A percentile compares a stretch with the other conserved stretches of the same genome.
Conservation (phyloP, 2,329 filamentous ascomycete species). For the Pseudogymnoascus sp. region DNA sequence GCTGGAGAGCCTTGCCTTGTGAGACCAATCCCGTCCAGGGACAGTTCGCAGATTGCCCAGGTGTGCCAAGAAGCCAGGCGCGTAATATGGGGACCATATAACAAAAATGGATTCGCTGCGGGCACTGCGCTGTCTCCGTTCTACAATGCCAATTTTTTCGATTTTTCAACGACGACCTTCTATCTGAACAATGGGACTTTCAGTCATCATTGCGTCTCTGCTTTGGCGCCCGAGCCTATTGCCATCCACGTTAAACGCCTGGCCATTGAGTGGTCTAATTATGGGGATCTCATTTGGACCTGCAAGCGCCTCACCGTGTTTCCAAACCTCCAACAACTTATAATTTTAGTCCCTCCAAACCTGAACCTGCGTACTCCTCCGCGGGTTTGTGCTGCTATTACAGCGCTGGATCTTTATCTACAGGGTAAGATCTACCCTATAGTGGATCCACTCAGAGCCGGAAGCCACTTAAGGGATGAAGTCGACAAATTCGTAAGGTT, state of each 20-base stretch:
- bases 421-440: neutral
- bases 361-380: neutral
- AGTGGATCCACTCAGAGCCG: neutral
- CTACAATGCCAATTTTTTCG: neutral
- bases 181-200: neutral
- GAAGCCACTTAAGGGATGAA: neutral
- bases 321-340: neutral
- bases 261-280: neutral
- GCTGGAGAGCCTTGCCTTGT: neutral
- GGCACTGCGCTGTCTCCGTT: neutral
- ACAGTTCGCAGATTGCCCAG: neutral
- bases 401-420: neutral
- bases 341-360: neutral
- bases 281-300: neutral
- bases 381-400: neutral
- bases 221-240: neutral
- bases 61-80: neutral
- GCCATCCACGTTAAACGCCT: neutral
- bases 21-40: neutral
- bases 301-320: neutral
- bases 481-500: neutral
- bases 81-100: neutral
- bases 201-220: neutral
- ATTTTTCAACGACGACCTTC: neutral
- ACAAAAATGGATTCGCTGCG: neutral